Percentiles rank a stretch among this genome's conserved stretches.
These are phyloP conservation scores for Schizosaccharomyces cryophilus DNA, from an alignment of 805 yeast genomes.

Conservation along the genomic window DNA sequence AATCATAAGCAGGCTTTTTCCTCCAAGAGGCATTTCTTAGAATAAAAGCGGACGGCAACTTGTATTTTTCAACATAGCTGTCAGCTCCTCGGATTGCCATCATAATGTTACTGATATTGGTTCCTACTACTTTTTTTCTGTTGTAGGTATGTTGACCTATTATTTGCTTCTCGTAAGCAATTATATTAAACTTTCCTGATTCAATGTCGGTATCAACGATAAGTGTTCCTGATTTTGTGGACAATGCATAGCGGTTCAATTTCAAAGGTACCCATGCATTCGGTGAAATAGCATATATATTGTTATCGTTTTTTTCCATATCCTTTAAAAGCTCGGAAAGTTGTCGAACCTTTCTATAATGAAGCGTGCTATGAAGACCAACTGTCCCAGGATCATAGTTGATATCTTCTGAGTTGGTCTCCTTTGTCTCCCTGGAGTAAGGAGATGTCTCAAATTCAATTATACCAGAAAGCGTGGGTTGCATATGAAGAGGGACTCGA, in stretches of 20 bases:
- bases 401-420: not conserved
- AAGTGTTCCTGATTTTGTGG: not conserved
- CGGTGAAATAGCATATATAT: not conserved
- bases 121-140: not conserved
- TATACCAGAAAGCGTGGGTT: not conserved
- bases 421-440: not conserved
- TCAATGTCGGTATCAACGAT: not conserved
- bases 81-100: slow-evolving; percentile 5
- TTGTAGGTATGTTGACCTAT: not conserved
- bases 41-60: not conserved
- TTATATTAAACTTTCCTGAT: not conserved
- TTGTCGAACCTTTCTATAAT: not conserved
- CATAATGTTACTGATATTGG: not conserved
- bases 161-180: not conserved
- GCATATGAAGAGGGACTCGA: not conserved
- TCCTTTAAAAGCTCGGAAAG: not conserved
- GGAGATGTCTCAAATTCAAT: too few species aligned
- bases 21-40: slow-evolving; percentile 4
- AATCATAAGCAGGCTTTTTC: slow-evolving; percentile 1
- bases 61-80: not conserved
- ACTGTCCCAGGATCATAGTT: not conserved
- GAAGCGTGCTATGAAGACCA: not conserved
- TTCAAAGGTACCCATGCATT: not conserved
- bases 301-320: not conserved
- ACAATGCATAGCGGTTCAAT: not conserved